Conservation (phyloP, 176 grass and related monocot species). For the Zizania latifolia region DNA sequence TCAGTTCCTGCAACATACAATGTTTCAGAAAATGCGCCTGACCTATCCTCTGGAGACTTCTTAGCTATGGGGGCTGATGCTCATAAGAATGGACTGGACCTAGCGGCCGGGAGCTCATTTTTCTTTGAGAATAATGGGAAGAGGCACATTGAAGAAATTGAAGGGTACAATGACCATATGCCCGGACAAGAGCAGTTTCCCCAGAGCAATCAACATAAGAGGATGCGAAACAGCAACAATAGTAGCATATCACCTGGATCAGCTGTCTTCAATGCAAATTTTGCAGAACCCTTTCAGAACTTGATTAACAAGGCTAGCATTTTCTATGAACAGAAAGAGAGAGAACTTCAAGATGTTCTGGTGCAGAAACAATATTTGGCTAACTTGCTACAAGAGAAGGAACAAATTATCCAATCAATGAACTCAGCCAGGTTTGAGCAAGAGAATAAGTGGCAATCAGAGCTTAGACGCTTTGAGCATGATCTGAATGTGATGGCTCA, state of each 20-base stretch:
- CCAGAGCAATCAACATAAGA: slow-evolving; percentile 54
- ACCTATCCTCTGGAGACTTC: slow-evolving; percentile 56
- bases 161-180: slow-evolving; percentile 54
- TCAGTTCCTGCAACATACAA: slow-evolving; percentile 38
- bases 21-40: slow-evolving; percentile 46
- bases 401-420: slow-evolving; percentile 46
- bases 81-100: slow-evolving; percentile 50
- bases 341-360: slow-evolving; percentile 35
- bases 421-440: slow-evolving; percentile 53
- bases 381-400: slow-evolving; percentile 54
- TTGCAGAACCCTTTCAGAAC: slow-evolving; percentile 36
- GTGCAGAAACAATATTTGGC: slow-evolving; percentile 45
- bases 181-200: slow-evolving; percentile 38
- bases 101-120: slow-evolving; percentile 36
- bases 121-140: slow-evolving; percentile 68
- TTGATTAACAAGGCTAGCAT: slow-evolving; percentile 42
- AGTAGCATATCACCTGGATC: slow-evolving; percentile 32
- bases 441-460: slow-evolving; percentile 52
- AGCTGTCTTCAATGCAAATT: slow-evolving; percentile 33
- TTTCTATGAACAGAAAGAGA: slow-evolving; percentile 50
- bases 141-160: slow-evolving; percentile 65
- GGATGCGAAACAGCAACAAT: slow-evolving; percentile 29
- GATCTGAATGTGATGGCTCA: slow-evolving; percentile 72
- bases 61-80: slow-evolving; percentile 65
- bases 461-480: slow-evolving; percentile 60